Evolutionary conservation across 1,284 basidiomycete genomes (phyloP), one percentile per base, ranked within the genome.

Genomic region (Microbotryomycetes sp.): DNA sequence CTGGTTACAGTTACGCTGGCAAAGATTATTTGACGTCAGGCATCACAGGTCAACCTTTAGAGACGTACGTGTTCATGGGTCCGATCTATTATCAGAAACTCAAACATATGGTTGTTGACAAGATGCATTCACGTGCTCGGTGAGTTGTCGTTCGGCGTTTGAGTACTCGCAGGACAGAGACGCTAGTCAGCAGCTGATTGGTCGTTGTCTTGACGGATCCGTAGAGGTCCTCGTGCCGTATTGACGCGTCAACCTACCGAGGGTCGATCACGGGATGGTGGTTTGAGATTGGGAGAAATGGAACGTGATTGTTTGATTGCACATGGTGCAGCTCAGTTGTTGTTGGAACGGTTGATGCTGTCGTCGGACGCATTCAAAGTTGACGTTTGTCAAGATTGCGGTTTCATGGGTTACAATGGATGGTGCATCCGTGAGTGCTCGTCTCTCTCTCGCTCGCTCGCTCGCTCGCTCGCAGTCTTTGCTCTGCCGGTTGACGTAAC

Each of bases 101-200:
- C 42, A 78, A 77, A 68, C 77, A 78, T 63, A 77, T 78, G 76
- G 70, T 71, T 19, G 59, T 71, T 42, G 68, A 71, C 66, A 98
- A 99, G 81, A 98, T 98, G 96, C 96, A 98, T 73, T 96, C 96
- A 67, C 86, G 96, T 66, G 92, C 93, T 53, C 87, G 90, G 89
- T 86, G 75, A 68, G 80, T 63, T 3, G 5, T 30, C 9, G 14
- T 23, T 26, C 52, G 42, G 7, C 7, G 9, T 26, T 1, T 26
- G 28, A n/a, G n/a, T n/a, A n/a, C n/a, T n/a, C n/a, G n/a, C n/a
- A n/a, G n/a, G n/a, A n/a, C n/a, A n/a, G n/a, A n/a, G n/a, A n/a
- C n/a, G n/a, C n/a, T n/a, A n/a, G n/a, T n/a, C 25, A 48, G 50
- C 5, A 15, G 49, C 49, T 32, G 14, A 19, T 12, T n/a, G 26